Evolutionary conservation across 129 eudicot genomes (phyloP), one percentile per base, ranked within the genome.

Genomic region (Lonicera japonica): DNA sequence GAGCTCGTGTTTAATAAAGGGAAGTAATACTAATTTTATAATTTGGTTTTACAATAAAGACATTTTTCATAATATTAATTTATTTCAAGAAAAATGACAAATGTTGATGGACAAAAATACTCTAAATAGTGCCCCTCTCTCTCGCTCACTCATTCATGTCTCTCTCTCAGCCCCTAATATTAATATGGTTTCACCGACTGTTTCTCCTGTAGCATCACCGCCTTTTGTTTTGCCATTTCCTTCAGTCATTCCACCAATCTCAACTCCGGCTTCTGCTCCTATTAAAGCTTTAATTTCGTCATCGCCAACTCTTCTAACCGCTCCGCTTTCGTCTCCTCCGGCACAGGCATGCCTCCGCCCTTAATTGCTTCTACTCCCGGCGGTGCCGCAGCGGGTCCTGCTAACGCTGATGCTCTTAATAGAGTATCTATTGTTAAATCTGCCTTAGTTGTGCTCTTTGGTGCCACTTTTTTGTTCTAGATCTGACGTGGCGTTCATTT

Each of bases 381-480:
- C 12, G 79, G 61, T 21, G 60, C 79, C 2, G 81, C 87, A 11
- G 19, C 81, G 11, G 8, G 58, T 54, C 40, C 73, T 11, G 46
- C 82, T 2, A 66, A 40, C 61, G 67, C 71, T 14, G 62, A 65
- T 45, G 63, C 77, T 48, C 61, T 86, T 73, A 86, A 74, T 84
- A 72, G 88, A 75, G 60, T 79, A 34, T 52, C 83, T 43, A 50
- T 73, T 36, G 79, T 73, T 23, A 94, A 94, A 84, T 84, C 94
- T 17, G 74, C 77, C 1, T 90, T 75, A 9, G 77, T 58, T 20
- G 94, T 76, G 18, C 70, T 74, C 71, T 52, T 88, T 53, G 85
- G 82, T 58, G 85, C 86, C 14, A 81, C 83, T 52, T 65, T 88
- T 54, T 67, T 82, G 75, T 50, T 84, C 66, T 88, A 88, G 86